phyloP scores from a whole-genome alignment of 2,329 filamentous ascomycete species.

The Cryoendolithus antarcticus region DNA sequence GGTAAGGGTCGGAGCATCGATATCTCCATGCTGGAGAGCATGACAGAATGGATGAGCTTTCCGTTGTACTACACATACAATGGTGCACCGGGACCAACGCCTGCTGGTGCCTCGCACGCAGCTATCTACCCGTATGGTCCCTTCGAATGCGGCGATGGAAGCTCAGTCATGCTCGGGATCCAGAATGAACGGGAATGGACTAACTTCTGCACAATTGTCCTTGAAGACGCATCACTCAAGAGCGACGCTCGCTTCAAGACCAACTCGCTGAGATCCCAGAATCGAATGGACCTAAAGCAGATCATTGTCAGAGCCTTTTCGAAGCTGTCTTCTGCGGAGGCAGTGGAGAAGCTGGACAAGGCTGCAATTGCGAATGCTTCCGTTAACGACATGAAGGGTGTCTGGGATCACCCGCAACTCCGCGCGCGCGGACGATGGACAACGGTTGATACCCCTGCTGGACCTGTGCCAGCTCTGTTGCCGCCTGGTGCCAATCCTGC shows the following conservation, averaged over 20 bases:
- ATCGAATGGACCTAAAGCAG: conserved; percentile 2
- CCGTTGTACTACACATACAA: conserved; percentile 37
- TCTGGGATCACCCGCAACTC: conserved; percentile 42
- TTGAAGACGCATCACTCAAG: conserved; percentile 29
- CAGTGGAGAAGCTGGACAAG: conserved; percentile 30
- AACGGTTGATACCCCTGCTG: conserved; percentile 33
- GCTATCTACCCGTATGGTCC: conserved; percentile 44
- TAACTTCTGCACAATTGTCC: conserved; percentile 34
- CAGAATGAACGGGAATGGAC: conserved; percentile 45
- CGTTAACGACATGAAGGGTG: conserved; percentile 40
- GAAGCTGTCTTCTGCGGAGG: conserved; percentile 28
- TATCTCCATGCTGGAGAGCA: conserved; percentile 44
- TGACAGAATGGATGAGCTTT: conserved; percentile 46
- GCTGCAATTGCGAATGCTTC: conserved; percentile 41
- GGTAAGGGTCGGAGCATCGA: conserved; percentile 38
- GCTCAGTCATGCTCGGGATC: conserved; percentile 40
- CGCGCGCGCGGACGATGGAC: conserved; percentile 37
- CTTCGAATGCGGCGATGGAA: conserved; percentile 34
- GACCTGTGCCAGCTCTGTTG: conserved; percentile 34
- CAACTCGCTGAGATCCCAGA: conserved; percentile 2
- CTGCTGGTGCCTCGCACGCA: conserved; percentile 38
- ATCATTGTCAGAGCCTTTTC: conserved; percentile 20
- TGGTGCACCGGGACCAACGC: conserved; percentile 28
- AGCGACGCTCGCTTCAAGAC: conserved; percentile 25
- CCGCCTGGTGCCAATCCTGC: conserved; percentile 31